Conservation (phyloP, 2,329 filamentous ascomycete species). For the Aspergillus aculeatus region DNA sequence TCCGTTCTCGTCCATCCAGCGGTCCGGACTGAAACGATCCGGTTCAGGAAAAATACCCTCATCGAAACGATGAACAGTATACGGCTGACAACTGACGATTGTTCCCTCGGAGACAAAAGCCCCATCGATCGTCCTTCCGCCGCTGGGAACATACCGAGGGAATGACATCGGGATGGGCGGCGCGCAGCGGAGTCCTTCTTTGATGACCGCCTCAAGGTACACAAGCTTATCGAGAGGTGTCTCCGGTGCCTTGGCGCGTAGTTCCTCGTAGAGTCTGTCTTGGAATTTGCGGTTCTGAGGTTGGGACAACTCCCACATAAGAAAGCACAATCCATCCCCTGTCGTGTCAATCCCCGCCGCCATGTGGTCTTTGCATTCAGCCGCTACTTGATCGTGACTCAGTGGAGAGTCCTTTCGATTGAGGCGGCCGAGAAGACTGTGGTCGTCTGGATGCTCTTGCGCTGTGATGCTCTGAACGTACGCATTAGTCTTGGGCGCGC, state of each 20-base stretch:
- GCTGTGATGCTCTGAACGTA: constrained; percentile 57
- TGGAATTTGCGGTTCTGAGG: constrained; percentile 30
- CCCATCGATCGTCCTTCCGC: constrained; percentile 44
- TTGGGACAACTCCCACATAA: constrained; percentile 70
- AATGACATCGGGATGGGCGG: constrained; percentile 54
- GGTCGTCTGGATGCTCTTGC: constrained; percentile 49
- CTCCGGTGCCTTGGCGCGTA: constrained; percentile 42
- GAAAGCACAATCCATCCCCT: constrained; percentile 66
- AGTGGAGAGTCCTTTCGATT: constrained; percentile 52
- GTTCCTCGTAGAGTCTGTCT: constrained; percentile 52
- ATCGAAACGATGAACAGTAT: constrained; percentile 36
- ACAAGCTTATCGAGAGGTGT: constrained; percentile 44
- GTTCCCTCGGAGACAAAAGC: constrained; percentile 35
- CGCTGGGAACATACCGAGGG: constrained; percentile 43
- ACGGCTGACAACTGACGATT: constrained; percentile 42
- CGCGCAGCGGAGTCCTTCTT: constrained; percentile 60
- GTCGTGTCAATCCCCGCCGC: constrained; percentile 71
- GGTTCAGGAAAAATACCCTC: constrained; percentile 31
- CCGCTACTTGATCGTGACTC: constrained; percentile 57
- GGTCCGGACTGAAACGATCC: constrained; percentile 32
- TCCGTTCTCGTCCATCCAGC: constrained; percentile 37
- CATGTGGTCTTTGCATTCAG: constrained; percentile 71
- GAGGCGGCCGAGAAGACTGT: constrained; percentile 61
- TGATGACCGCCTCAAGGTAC: constrained; percentile 63
- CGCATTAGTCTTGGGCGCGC: constrained; percentile 58